Base-by-base conservation (phyloP, 2,329 filamentous ascomycete genomes). In the Didymella pomorum region DNA sequence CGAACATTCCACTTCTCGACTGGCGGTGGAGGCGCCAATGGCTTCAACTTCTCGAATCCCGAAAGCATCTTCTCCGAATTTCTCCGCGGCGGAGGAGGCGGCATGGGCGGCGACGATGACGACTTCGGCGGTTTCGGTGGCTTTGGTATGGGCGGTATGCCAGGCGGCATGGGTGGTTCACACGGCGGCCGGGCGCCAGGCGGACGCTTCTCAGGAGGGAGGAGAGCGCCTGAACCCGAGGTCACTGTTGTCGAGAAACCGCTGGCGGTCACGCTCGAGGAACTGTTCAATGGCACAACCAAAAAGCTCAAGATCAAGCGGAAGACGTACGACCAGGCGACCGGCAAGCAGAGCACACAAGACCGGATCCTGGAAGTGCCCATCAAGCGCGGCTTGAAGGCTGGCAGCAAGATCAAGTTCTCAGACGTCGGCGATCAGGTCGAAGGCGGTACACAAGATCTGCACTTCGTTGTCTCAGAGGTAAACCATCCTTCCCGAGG, bases 271-370 rank as follows among this genome's bases (percentile, higher is more conserved):
- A 87, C 90, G 2, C 81, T 99, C 31, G 95, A 99, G 77, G 95
- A 99, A 72, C 80, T 98, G 61, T 98, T 87, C 81, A 88, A 85
- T 25, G 95, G 95, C 39, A 87, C 88, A 33, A 92, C 90, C 47
- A 99, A 99, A 86, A 97, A 96, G 84, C 92, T 99, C 85, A 96
- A 95, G 81, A 96, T 98, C 65, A 97, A 97, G 72, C 87, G 94
- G 72, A 98, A 98, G 86, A 93, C 90, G 18, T 98, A 92, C 76
- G 95, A 99, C 76, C 83, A 81, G 37, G 80, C 88, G 20, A 88
- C 84, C 0, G 92, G 92, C 57, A 97, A 96, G 82, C 88, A 93
- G 68, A 91, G 87, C 42, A 90, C 89, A 3, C 91, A 93, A 60
- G 95, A 99, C 70, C 91, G 93, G 71, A 92, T 97, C 18, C 81